Base-by-base conservation (phyloP, 176 grass and related monocot species). In the Triticum turgidum region DNA sequence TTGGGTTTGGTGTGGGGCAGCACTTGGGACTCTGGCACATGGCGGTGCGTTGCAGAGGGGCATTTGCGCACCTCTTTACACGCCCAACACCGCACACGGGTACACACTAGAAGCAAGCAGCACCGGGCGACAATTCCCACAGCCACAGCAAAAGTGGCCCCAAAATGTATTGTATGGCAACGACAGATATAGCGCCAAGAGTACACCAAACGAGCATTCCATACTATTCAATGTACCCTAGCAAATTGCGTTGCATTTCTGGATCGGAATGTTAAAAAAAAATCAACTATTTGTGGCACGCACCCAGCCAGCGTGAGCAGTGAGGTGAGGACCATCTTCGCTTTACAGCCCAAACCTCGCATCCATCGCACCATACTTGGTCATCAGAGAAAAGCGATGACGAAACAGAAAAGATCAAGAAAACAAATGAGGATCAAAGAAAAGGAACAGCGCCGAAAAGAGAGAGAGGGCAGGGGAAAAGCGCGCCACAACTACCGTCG, bases 341-440 rank as follows among this genome's bases (percentile, higher is more conserved):
- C 89, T 90, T 84, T 91, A 87, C 89, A 87, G 85, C 85, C 67
- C 77, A 52, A 69, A 80, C 85, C 78, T 59, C 34, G 84, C 74
- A 10, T 59, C 41, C 66, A 90, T 87, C 76, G 66, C 85, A 79
- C 74, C 66, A 51, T 76, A 56, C 87, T 41, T 13, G 5, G 9
- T 24, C 69, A 75, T 45, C 69, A 11, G 54, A 82, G 20, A 73
- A 76, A 84, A 84, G 83, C 59, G 0, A 54, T 12, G 15, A 37
- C 20, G 7, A 14, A 47, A 34, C 27, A 12, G n/a, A 49, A 67
- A 33, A 6, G 9, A 9, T 30, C 5, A 15, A 24, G 22, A 52
- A 66, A 66, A 52, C 12, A 52, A 51, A 37, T 61, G n/a, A n/a
- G 20, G 0, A 14, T 73, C 1, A 64, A 41, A 72, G 6, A 74